These are phyloP conservation scores for Sarocladium brachiariae DNA, from an alignment of 2,329 filamentous ascomycete genomes.

Conservation along the genomic window DNA sequence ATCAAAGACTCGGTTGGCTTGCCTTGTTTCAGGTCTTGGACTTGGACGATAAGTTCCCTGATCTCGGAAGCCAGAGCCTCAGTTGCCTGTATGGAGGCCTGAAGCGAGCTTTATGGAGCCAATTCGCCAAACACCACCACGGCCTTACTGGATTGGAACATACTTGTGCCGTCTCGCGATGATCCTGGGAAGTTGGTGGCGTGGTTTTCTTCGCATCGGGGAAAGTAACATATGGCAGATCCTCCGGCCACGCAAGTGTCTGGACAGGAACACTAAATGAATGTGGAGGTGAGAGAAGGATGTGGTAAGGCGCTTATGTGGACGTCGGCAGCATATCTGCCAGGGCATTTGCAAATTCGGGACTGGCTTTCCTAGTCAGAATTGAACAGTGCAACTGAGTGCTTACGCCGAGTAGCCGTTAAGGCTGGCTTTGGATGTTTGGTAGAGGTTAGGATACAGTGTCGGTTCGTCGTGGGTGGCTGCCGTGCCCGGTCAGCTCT, in stretches of 20 bases:
- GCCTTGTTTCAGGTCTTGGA: no score
- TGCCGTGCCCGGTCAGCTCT: neutral
- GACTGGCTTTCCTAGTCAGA: neutral
- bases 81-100: neutral
- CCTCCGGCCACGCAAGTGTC: neutral
- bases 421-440: neutral
- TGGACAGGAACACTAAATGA: neutral
- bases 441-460: neutral
- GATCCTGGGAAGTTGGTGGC: neutral
- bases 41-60: no score
- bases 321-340: neutral
- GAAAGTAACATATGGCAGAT: neutral
- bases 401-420: neutral
- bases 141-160: neutral
- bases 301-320: neutral
- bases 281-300: neutral
- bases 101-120: neutral
- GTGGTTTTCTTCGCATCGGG: neutral
- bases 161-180: neutral
- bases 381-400: neutral
- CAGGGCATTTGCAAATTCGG: neutral
- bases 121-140: neutral
- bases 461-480: no score
- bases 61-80: no score
- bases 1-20: no score